phyloP scores from a whole-genome alignment of 257 asterid genomes.

The Scutellaria baicalensis region DNA sequence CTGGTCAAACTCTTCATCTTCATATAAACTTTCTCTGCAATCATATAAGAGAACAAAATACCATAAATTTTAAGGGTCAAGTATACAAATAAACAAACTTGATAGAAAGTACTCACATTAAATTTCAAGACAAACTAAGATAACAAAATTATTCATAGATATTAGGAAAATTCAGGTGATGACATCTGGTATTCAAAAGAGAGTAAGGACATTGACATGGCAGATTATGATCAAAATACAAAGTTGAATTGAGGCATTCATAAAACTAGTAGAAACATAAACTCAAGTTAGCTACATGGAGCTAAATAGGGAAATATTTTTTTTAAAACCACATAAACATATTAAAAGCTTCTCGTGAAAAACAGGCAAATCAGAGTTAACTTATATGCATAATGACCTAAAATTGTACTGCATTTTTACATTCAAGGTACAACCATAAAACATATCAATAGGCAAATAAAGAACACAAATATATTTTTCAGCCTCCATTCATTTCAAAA shows the following conservation, averaged over 20 bases:
- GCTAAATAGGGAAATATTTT: not conserved
- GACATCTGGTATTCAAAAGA: not conserved
- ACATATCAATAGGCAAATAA: not conserved
- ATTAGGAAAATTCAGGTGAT: not conserved
- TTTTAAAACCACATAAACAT: not conserved
- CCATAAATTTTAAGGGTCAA: not conserved
- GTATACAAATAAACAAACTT: not conserved
- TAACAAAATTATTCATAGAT: not conserved
- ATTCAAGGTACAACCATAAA: not conserved
- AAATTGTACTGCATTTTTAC: not conserved
- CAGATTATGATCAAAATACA: not conserved
- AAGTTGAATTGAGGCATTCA: not conserved
- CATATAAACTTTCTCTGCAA: conserved; percentile 68
- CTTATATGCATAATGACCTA: not conserved
- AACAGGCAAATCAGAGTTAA: not conserved
- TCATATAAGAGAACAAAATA: not conserved
- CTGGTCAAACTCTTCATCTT: conserved; percentile 78
- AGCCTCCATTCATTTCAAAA: not conserved
- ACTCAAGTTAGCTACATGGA: not conserved
- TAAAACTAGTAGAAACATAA: not conserved
- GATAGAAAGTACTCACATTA: not conserved
- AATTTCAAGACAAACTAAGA: not conserved
- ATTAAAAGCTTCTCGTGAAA: not conserved
- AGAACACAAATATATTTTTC: not conserved
- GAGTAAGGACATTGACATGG: not conserved